These are phyloP conservation scores for Stagonosporopsis cucurbitacearum DNA, from an alignment of 2,329 filamentous ascomycete species.

Conservation along the genomic window DNA sequence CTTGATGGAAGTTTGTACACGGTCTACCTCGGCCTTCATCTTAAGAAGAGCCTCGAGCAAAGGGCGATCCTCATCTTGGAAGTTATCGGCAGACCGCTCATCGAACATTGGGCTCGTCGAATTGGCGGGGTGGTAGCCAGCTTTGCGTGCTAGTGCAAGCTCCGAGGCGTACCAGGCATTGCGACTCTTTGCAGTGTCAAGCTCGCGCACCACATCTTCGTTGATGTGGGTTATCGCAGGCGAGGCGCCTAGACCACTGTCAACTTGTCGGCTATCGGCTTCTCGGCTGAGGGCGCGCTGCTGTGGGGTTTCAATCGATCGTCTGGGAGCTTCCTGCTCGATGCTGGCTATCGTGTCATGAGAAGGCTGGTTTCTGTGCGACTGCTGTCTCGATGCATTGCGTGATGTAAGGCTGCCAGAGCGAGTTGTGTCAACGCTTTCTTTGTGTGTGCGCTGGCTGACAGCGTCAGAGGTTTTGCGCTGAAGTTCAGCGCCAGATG, in stretches of 20 bases:
- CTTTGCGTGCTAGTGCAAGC: constrained; percentile 86
- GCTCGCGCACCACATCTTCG: constrained; percentile 80
- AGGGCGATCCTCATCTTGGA: constrained; percentile 90
- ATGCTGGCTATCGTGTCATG: constrained; percentile 65
- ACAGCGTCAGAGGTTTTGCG: constrained; percentile 42
- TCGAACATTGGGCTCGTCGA: constrained; percentile 77
- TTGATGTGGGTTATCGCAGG: constrained; percentile 68
- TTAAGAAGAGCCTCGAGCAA: constrained; percentile 89
- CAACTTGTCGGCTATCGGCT: constrained; percentile 57
- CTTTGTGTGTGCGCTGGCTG: constrained; percentile 40
- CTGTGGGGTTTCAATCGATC: constrained; percentile 42
- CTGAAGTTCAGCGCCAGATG: constrained; percentile 32
- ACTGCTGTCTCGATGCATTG: constrained; percentile 44
- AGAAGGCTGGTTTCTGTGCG: constrained; percentile 64
- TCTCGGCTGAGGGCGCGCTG: constrained; percentile 42
- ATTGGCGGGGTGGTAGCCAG: constrained; percentile 79
- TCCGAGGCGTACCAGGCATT: constrained; percentile 99
- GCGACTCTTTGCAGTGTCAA: constrained; percentile 81
- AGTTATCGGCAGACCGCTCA: constrained; percentile 75
- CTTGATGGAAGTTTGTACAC: constrained; percentile 89
- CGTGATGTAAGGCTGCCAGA: constrained; percentile 45
- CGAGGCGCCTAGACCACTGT: constrained; percentile 66
- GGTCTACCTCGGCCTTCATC: constrained; percentile 87
- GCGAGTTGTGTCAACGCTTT: constrained; percentile 45
- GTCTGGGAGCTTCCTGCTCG: constrained; percentile 44